Evolutionary conservation across 176 grass and related monocot species (phyloP).

Genomic region (Sorghum bicolor): Sorghum_bicolor_NCBIv3 NC_012870.2:64049001-64049500

Average conservation of each 20-base stretch:
- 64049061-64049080: constrained; percentile 40
- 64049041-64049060: constrained; percentile 22
- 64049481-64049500: constrained; percentile 91
- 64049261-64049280: constrained; percentile 88
- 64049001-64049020: constrained; percentile 59
- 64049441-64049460: constrained; percentile 96
- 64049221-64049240: constrained; percentile 99
- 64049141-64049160: constrained; percentile 93
- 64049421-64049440: constrained; percentile 85
- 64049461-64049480: constrained; percentile 91
- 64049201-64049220: constrained; percentile 85
- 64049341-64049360: neutral
- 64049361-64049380: neutral
- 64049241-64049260: constrained; percentile 98
- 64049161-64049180: constrained; percentile 85
- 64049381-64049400: neutral
- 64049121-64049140: constrained; percentile 87
- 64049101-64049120: constrained; percentile 88
- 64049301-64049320: constrained; percentile 84
- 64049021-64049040: constrained; percentile 57
- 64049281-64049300: constrained; percentile 76
- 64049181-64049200: constrained; percentile 96
- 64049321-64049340: constrained; percentile 61
- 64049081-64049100: constrained; percentile 62
- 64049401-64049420: constrained; percentile 65